Conservation (phyloP, 768 basidiomycete genomes). For the Auricularia heimuer region DNA sequence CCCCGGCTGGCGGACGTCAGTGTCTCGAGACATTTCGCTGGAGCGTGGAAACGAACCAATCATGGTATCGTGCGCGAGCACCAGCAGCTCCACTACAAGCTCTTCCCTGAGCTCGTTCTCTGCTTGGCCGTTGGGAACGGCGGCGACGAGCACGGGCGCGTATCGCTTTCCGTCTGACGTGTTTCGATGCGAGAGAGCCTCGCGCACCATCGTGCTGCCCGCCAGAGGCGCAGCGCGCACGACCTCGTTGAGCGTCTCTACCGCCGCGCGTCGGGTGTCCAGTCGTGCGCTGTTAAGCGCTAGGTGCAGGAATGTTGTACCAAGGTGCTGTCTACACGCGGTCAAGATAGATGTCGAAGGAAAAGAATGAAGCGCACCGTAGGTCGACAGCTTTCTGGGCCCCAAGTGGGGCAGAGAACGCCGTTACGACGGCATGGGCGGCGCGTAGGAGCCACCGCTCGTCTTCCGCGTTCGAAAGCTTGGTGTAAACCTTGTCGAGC, state of each 20-base stretch:
- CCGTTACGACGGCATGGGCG: conserved; percentile 37
- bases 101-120: conserved; percentile 37
- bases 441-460: conserved; percentile 72
- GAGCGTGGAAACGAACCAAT: conserved; percentile 36
- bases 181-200: conserved; percentile 47
- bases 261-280: conserved; percentile 40
- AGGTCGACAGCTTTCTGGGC: conserved; percentile 37
- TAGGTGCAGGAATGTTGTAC: conserved; percentile 59
- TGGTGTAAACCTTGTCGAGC: conserved; percentile 82
- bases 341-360: neutral
- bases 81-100: conserved; percentile 43
- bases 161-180: conserved; percentile 30
- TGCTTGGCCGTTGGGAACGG: conserved; percentile 36
- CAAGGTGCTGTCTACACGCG: conserved; percentile 32
- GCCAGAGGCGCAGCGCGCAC: conserved; percentile 35
- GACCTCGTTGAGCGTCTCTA: conserved; percentile 32
- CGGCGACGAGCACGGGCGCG: conserved; percentile 36
- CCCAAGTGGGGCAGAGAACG: conserved; percentile 38
- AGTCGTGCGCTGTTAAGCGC: conserved; percentile 48
- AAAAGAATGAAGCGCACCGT: conserved; percentile 29
- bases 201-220: conserved; percentile 43
- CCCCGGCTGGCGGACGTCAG: conserved; percentile 26
- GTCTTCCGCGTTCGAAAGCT: conserved; percentile 49
- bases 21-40: neutral
- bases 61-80: conserved; percentile 65